Evolutionary conservation across 1,139 yeast genomes (phyloP).

Genomic region (Kodamaea ohmeri): DNA sequence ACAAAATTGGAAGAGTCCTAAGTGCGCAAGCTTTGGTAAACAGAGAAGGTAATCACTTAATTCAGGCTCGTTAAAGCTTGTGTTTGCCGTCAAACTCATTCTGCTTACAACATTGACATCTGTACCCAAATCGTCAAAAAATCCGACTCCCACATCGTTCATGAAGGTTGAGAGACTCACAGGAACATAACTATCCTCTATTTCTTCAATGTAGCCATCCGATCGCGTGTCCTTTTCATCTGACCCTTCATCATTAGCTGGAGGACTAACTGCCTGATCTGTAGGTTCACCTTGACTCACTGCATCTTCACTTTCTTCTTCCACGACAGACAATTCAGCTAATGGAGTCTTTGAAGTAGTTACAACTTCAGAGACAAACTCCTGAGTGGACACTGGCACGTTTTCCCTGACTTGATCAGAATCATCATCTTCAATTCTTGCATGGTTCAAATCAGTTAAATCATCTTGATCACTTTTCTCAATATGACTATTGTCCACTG

Average conservation of each 20-base stretch:
- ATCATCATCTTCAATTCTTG: background rate
- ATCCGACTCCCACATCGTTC: conserved; percentile 46
- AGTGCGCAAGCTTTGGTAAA: conserved; percentile 39
- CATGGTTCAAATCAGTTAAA: background rate
- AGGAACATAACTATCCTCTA: conserved; percentile 23
- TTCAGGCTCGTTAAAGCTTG: conserved; percentile 14
- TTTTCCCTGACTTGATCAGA: background rate
- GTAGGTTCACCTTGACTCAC: too few relatives aligned
- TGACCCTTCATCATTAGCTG: too few relatives aligned
- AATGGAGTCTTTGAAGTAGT: conserved; percentile 26
- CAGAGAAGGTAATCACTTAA: conserved; percentile 33
- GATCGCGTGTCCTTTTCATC: too few relatives aligned
- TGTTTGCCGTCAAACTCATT: conserved; percentile 21
- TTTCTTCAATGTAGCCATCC: too few relatives aligned
- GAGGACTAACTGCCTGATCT: too few relatives aligned
- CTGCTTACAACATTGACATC: conserved; percentile 28
- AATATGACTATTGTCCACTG: background rate
- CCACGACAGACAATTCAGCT: conserved; percentile 24
- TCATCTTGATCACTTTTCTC: background rate
- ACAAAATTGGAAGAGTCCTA: conserved; percentile 44
- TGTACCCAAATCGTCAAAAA: conserved; percentile 50
- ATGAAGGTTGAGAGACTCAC: conserved; percentile 45
- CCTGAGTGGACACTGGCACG: background rate
- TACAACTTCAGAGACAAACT: conserved; percentile 7
- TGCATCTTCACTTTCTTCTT: conserved; percentile 14